phyloP scores from a whole-genome alignment of 176 grass and related monocot species.

The Phoenix dactylifera region DNA sequence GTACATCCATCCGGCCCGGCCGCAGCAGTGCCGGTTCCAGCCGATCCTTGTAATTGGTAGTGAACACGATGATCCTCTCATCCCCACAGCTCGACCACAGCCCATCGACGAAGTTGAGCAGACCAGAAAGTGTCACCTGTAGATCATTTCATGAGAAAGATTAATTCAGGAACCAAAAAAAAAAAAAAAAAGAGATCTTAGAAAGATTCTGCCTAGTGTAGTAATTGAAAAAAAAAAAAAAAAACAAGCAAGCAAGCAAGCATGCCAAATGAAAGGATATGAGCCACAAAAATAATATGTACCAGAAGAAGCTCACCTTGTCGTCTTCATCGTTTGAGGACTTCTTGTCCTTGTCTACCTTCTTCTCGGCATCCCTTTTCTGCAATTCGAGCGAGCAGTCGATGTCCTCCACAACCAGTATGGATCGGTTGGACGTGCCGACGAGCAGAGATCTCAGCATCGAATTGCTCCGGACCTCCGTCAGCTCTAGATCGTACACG shows the following conservation, averaged over 20 bases:
- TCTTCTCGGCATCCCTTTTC: constrained; percentile 12
- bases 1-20: constrained; percentile 89
- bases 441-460: constrained; percentile 53
- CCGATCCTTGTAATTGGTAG: constrained; percentile 77
- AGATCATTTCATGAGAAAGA: no score
- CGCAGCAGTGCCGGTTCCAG: constrained; percentile 72
- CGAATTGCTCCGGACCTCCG: constrained; percentile 43
- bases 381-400: constrained; percentile 55
- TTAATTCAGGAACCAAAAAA: no score
- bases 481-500: constrained; percentile 80
- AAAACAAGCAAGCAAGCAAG: no score
- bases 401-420: constrained; percentile 84
- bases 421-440: constrained; percentile 44
- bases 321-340: constrained; percentile 7
- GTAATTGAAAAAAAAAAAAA: no score
- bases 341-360: no score
- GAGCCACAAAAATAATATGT: no score
- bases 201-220: no score
- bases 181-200: no score
- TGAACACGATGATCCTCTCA: constrained; percentile 82
- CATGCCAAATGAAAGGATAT: background rate
- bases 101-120: constrained; percentile 79
- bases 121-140: constrained; percentile 61
- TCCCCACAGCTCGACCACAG: constrained; percentile 77
- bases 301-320: constrained; percentile 20